Percentiles rank a stretch among this genome's conserved stretches.
Conservation (phyloP, 306 rosid genomes). For the Bauhinia variegata region DNA sequence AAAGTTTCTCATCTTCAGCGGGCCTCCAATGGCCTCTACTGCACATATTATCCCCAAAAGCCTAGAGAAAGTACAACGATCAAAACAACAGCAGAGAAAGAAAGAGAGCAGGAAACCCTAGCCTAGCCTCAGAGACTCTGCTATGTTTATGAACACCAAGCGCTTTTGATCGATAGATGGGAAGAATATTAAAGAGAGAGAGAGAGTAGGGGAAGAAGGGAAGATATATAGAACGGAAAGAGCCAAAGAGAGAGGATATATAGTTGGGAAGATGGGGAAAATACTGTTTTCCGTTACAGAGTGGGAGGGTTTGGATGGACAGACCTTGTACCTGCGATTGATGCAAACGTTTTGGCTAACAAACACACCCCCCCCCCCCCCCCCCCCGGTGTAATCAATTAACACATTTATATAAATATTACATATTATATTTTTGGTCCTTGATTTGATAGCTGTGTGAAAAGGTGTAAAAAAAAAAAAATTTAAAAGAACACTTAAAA, state of each 20-base stretch:
- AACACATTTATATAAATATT: too few relatives aligned
- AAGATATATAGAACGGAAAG: slow-evolving; percentile 42
- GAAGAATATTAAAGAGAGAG: not conserved
- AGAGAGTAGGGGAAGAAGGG: not conserved
- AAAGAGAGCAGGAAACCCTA: slow-evolving; percentile 37
- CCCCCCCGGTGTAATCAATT: too few relatives aligned
- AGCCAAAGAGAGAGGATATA: slow-evolving; percentile 45
- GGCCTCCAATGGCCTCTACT: slow-evolving; percentile 99
- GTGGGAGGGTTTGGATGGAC: slow-evolving; percentile 72
- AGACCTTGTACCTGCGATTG: slow-evolving; percentile 84
- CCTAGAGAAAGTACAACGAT: not conserved
- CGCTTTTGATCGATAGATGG: not conserved
- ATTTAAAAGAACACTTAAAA: too few relatives aligned
- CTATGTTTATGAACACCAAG: not conserved
- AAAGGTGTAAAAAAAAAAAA: too few relatives aligned
- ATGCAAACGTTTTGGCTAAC: slow-evolving; percentile 97
- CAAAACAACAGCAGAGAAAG: not conserved
- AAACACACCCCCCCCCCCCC: too few relatives aligned
- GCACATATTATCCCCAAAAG: slow-evolving; percentile 57
- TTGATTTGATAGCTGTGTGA: too few relatives aligned
- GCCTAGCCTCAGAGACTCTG: too few relatives aligned
- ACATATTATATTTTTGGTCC: too few relatives aligned
- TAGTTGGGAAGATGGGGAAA: slow-evolving; percentile 63
- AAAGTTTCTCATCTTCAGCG: slow-evolving; percentile 85
- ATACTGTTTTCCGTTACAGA: slow-evolving; percentile 94